Evolutionary conservation across 768 basidiomycete genomes (phyloP), one percentile per base, ranked within the genome.

Genomic region (Zangia roseola): DNA sequence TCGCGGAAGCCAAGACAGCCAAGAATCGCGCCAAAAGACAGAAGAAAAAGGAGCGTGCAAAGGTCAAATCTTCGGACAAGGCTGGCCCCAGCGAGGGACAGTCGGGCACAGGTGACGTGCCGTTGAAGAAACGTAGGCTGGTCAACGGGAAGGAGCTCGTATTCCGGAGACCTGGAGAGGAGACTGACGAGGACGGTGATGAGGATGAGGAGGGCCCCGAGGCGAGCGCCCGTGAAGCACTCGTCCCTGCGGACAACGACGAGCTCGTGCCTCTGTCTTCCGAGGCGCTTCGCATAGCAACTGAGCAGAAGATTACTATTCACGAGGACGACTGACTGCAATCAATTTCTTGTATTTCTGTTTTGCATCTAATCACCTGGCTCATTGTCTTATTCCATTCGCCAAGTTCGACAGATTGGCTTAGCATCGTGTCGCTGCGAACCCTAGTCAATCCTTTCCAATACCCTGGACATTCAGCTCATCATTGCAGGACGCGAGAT

Each of bases 11-110:
- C 2, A 97, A 94, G 73, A 97, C 95, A 0, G 86, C 91, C 12
- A 98, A 94, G 73, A 99, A 99, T 67, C 80, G 97, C 17, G 89
- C 90, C 14, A 97, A 90, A 67, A 74, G 97, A 38, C 89, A 86
- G 68, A 97, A 95, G 77, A 91, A 92, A 75, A 98, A 94, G 67
- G 86, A 80, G 54, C 73, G 82, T 42, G 68, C 79, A 33, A 84
- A 86, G 65, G 65, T 40, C 71, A 81, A 65, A 64, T 44, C 38
- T 39, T 60, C 49, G 47, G 63, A 59, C 43, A 64, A 69, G 43
- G 50, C 53, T 14, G 58, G 63, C 33, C 59, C 63, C 40, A 64
- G 50, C n/a, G 62, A 60, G 36, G 54, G 52, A 13, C 54, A 60
- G 16, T 54, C 53, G 40, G 54, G 56, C 40, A 54, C 62, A 10